Evolutionary conservation across 305 asterid genomes (phyloP).

Genomic region (Fraxinus sp.): DNA sequence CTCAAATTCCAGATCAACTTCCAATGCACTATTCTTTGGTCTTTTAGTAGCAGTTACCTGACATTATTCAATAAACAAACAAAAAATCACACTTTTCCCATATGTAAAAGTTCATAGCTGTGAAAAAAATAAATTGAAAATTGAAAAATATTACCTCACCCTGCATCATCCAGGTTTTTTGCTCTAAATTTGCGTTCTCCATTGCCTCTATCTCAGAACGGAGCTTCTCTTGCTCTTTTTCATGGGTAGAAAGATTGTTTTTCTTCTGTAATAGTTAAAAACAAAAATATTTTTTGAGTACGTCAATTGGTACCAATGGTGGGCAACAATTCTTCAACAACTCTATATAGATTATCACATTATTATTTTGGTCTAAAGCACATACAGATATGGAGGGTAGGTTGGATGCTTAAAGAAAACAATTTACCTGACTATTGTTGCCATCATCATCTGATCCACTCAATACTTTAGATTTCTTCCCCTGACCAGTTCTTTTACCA

Average conservation of each 20-base stretch:
- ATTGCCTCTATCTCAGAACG: slow-evolving; percentile 65
- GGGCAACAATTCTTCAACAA: slow-evolving; percentile 1
- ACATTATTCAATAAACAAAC: slow-evolving; percentile 25
- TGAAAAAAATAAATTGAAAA: slow-evolving; percentile 4
- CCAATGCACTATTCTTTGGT: slow-evolving; percentile 90
- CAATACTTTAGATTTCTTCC: slow-evolving; percentile 41
- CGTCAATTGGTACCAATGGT: slow-evolving; percentile 13
- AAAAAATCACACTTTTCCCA: not conserved
- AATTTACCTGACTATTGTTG: slow-evolving; percentile 35
- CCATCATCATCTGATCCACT: slow-evolving; percentile 48
- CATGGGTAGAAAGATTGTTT: slow-evolving; percentile 60
- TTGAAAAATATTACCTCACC: slow-evolving; percentile 68
- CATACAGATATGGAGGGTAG: not conserved
- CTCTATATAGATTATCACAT: slow-evolving; percentile 9
- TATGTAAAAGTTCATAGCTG: not conserved
- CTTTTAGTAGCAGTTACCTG: slow-evolving; percentile 88
- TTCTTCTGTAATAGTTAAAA: slow-evolving; percentile 41
- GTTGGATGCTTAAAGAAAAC: not conserved
- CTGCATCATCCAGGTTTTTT: slow-evolving; percentile 90
- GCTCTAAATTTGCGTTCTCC: slow-evolving; percentile 83
- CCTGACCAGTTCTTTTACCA: slow-evolving; percentile 41
- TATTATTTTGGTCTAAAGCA: not conserved
- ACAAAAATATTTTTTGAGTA: slow-evolving; percentile 3
- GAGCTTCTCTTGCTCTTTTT: slow-evolving; percentile 63
- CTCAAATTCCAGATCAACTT: slow-evolving; percentile 86